Evolutionary conservation across 2,329 filamentous ascomycete species (phyloP).

Genomic region (Raffaelea ambrosiae): DNA sequence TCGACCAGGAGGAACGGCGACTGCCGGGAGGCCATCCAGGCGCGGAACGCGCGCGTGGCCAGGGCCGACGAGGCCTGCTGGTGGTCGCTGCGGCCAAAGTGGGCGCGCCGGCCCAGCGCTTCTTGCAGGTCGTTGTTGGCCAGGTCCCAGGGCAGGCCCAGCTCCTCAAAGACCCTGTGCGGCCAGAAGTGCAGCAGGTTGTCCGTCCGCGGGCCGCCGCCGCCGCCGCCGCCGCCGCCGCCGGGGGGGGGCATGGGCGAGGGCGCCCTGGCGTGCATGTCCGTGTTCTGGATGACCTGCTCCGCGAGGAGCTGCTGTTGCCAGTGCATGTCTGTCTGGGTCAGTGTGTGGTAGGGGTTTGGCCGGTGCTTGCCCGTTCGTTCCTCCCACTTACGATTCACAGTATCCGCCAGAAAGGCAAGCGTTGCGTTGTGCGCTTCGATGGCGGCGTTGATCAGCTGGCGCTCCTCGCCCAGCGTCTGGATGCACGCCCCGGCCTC

Average conservation of each 20-base stretch:
- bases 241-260: no score
- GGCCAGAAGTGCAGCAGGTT: no score
- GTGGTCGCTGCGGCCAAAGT: background rate
- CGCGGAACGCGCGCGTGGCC: background rate
- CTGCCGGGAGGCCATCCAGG: background rate
- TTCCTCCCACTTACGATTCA: no score
- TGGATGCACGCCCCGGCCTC: background rate
- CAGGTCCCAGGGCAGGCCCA: background rate
- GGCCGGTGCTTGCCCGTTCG: no score
- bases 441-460: background rate
- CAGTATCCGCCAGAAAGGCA: background rate
- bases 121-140: background rate
- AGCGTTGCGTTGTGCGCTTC: background rate
- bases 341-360: no score
- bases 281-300: no score
- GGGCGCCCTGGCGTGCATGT: no score
- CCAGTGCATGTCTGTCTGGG: no score
- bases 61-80: background rate
- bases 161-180: background rate
- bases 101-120: background rate
- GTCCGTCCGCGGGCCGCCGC: no score
- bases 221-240: no score
- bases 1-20: background rate
- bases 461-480: background rate
- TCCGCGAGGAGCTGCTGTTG: no score